Evolutionary conservation across 2,329 filamentous ascomycete species (phyloP), one percentile per base, ranked within the genome.

Genomic region (Neopestalotiopsis rosae): DNA sequence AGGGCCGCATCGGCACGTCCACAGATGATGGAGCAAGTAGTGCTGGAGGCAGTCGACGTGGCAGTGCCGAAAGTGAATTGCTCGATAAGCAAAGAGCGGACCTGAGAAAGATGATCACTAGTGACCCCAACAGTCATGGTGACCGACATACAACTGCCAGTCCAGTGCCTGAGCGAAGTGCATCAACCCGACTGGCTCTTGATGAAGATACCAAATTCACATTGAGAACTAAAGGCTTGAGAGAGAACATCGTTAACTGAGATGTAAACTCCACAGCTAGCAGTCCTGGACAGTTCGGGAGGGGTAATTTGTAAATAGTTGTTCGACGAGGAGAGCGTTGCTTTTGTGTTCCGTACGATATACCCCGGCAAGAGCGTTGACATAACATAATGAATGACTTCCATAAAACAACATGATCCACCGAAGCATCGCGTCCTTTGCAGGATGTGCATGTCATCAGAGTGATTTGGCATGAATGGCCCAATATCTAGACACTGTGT

Each of bases 151-250:
- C 17, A n/a, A 30, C 14, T 17, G 63, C 34, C 32, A 56, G 28
- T 17, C 45, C 56, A 38, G 52, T 38, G 13, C 52, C 40, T 6
- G 61, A 6, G 45, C 64, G 49, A 61, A 66, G 20, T 45, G 49
- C 57, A 65, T 70, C 73, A 3, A 58, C 84, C 9, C 72, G 76
- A 1, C 69, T 87, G 34, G 85, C 85, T 3, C 89, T 89, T 77
- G 81, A 79, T 0, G 84, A 85, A 56, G 77, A 74, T 1, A 81
- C 82, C 61, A 76, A 79, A 72, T 79, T 89, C 65, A 87, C 85
- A 5, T 72, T 89, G 42, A 77, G 88, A 68, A 89, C 88, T 0
- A 89, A 88, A 75, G 88, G 87, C 0, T 69, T 89, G 74, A 81
- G 87, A 56, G 87, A 89, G 77, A 83, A 85, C 69, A 77, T 83